These are phyloP conservation scores for Metrosideros polymorpha DNA, from an alignment of 441 rosid genomes.

Conservation along the genomic window DNA sequence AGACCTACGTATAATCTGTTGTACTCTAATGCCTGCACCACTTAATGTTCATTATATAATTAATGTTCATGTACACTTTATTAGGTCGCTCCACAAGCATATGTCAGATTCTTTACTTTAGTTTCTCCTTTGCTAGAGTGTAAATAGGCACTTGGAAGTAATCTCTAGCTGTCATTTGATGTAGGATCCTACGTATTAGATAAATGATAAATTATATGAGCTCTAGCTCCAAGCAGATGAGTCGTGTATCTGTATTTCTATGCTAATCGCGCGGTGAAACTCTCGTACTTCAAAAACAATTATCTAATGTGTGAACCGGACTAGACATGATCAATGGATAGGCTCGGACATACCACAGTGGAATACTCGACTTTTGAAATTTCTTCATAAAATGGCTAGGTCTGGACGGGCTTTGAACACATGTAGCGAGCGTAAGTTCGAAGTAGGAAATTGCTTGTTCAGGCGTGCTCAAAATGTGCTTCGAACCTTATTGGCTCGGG, in stretches of 20 bases:
- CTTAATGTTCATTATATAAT: neutral
- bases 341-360: rapidly evolving
- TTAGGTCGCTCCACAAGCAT: neutral
- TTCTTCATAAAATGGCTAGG: neutral
- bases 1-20: neutral
- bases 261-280: neutral
- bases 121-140: neutral
- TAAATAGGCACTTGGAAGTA: neutral
- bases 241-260: neutral
- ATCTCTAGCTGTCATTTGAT: neutral
- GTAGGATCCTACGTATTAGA: neutral
- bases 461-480: neutral
- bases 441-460: neutral
- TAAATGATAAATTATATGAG: neutral
- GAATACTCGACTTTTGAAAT: neutral
- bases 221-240: neutral
- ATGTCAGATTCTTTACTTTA: neutral
- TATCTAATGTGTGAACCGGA: neutral
- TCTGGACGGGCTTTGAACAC: too few relatives aligned
- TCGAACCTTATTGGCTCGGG: neutral
- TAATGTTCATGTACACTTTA: neutral
- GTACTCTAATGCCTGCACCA: neutral
- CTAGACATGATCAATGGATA: neutral
- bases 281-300: neutral
- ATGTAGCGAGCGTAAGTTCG: neutral